Evolutionary conservation across 1,139 yeast genomes (phyloP).

Genomic region (Yamadazyma diddensiae): DNA sequence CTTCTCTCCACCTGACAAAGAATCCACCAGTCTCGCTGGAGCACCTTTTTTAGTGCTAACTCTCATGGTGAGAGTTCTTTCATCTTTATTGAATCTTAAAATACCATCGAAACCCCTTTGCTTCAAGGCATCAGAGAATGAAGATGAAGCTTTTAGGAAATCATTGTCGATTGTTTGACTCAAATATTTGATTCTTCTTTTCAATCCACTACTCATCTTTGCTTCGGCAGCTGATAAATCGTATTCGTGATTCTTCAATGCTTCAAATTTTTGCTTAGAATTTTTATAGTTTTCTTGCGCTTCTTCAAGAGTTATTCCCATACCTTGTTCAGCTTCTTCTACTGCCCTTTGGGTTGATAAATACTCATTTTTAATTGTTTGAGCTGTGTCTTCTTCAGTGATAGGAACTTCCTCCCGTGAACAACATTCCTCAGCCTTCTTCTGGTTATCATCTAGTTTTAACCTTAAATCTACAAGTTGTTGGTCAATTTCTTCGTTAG

Average conservation of each 20-base stretch:
- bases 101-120: slow-evolving; percentile 73
- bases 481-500: slow-evolving; percentile 12
- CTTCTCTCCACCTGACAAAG: slow-evolving; percentile 95
- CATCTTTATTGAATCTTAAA: background rate
- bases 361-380: slow-evolving; percentile 36
- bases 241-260: slow-evolving; percentile 23
- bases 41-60: slow-evolving; percentile 62
- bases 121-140: slow-evolving; percentile 41
- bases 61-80: slow-evolving; percentile 38
- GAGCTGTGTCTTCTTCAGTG: slow-evolving; percentile 30
- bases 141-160: slow-evolving; percentile 9
- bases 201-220: slow-evolving; percentile 33
- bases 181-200: slow-evolving; percentile 49
- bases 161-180: slow-evolving; percentile 40
- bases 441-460: slow-evolving; percentile 12
- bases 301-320: slow-evolving; percentile 37
- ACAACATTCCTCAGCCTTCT: slow-evolving; percentile 33
- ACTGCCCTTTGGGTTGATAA: slow-evolving; percentile 30
- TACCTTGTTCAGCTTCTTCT: slow-evolving; percentile 33
- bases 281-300: slow-evolving; percentile 31
- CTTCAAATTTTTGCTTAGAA: slow-evolving; percentile 25
- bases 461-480: slow-evolving; percentile 12
- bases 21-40: slow-evolving; percentile 66
- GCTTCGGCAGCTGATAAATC: slow-evolving; percentile 24
- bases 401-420: slow-evolving; percentile 27